These are phyloP conservation scores for Tagetes patula DNA, from an alignment of 129 eudicot genomes.

Conservation along the genomic window DNA sequence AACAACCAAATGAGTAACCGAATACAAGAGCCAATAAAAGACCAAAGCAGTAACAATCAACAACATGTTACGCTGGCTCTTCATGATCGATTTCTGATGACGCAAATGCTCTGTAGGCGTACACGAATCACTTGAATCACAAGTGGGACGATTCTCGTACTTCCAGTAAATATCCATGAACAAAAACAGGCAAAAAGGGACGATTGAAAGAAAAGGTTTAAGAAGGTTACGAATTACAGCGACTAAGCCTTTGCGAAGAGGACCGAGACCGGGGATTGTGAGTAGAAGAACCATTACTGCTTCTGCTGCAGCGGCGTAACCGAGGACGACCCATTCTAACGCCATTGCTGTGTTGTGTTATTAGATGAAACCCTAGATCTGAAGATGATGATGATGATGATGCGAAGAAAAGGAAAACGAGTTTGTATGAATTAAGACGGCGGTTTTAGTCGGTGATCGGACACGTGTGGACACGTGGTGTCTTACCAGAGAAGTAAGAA, in stretches of 20 bases:
- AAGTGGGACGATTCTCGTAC: constrained; percentile 65
- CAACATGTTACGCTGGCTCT: constrained; percentile 69
- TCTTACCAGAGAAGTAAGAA: constrained; percentile 27
- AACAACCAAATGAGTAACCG: constrained; percentile 57
- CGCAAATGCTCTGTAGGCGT: constrained; percentile 59
- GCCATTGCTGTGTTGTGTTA: constrained; percentile 47
- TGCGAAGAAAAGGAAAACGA: constrained; percentile 21
- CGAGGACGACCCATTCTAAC: constrained; percentile 72
- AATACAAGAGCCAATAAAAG: constrained; percentile 70
- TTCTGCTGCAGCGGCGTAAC: constrained; percentile 80
- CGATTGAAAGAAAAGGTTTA: constrained; percentile 71
- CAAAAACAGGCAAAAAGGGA: constrained; percentile 76
- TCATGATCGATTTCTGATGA: constrained; percentile 81
- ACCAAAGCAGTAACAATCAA: constrained; percentile 63
- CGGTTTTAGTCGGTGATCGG: constrained; percentile 28
- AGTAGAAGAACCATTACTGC: constrained; percentile 72
- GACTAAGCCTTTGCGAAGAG: constrained; percentile 67
- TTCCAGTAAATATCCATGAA: constrained; percentile 86
- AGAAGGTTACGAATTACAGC: constrained; percentile 57
- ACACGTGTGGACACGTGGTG: constrained; percentile 33
- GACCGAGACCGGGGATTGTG: constrained; percentile 67
- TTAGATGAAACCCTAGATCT: constrained; percentile 37
- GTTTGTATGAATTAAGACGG: constrained; percentile 7
- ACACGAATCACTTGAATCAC: constrained; percentile 53
- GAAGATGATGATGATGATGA: background rate